Base-by-base conservation (phyloP, 495 filamentous ascomycete genomes). In the Podospora tetraspora region DNA sequence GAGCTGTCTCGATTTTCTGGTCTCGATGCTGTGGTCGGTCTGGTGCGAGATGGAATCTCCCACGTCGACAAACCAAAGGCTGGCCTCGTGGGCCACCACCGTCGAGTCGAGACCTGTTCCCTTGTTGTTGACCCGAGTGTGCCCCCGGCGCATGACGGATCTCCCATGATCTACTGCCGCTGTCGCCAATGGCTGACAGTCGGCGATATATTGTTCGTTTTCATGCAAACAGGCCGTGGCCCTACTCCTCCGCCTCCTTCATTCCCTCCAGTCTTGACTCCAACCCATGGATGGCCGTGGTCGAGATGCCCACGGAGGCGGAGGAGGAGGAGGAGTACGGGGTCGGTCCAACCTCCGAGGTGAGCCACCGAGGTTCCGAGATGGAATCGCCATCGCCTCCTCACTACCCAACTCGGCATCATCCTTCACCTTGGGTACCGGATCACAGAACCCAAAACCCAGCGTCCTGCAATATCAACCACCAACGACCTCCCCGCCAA, bases 81-180 rank as follows among this genome's bases (percentile, higher is more conserved):
- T 1, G 5, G 34, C 13, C 34, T 43, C 34, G 13, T 13, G 34
- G 34, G 34, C 12, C 34, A 43, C 34, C 13, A 16, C 7, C 3
- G 34, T 43, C 13, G 34, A 19, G 43, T 8, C 43, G 16, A 52
- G 43, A 52, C 43, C 43, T 52, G 19, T 52, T 52, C 16, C 43
- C 16, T 52, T 52, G 43, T 52, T 52, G 43, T 6, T 4, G 13
- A 43, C 34, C 34, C 10, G 24, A 12, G 19, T 27, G 6, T 22
- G 21, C 43, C n/a, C 61, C 30, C 64, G 56, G 25, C 64, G 65
- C 65, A 66, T 66, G 58, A 66, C 32, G 13, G 65, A 66, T 66
- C 65, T 21, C 57, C 65, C 32, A 16, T 30, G 65, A 66, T 66
- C 65, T 66, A 66, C 58, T 66, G 65, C 65, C 65, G 65, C 32